Evolutionary conservation across 208 protist species (phyloP), one percentile per base, ranked within the genome.

Genomic region (Perkinsela sp.): DNA sequence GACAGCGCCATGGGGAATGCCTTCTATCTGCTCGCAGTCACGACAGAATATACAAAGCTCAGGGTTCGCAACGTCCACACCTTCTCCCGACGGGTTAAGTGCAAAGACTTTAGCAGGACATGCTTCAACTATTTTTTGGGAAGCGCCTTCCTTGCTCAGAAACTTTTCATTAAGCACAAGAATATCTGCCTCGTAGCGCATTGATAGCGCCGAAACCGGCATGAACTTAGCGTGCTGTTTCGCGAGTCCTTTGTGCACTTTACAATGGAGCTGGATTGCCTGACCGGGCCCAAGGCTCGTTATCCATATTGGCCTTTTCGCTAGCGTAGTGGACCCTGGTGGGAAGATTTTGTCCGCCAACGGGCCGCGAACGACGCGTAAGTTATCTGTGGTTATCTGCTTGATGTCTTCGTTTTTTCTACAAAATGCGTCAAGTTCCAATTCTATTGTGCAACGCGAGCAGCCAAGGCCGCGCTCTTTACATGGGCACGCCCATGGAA

Each of bases 211-310:
- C 1, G 86, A 80, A 13, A 93, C 88, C 0, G 92, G 88, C 80
- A 89, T 93, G 84, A 95, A 99, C 81, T 98, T 98, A 1, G 95
- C 92, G 72, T 99, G 96, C 48, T 95, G 90, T 78, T 98, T 97
- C 32, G 90, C 95, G 40, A 97, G 93, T 71, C 94, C 93, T 75
- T 94, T 93, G 2, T 80, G 81, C n/a, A 92, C 89, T 15, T 88
- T 76, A 1, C 90, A 73, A 1, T 73, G 72, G 32, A 93, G 69
- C 31, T 82, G 79, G 30, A 95, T 71, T 68, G 81, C 78, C 76
- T 95, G 91, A 22, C 79, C 81, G 28, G 83, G 79, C 1, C 78
- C 84, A 1, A 94, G 80, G 28, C 85, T 92, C 13, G 85, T 76
- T 13, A 94, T 78, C 85, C 83, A 90, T 6, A 91, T 80, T 31